Evolutionary conservation across 2,329 filamentous ascomycete genomes (phyloP).

Genomic region (Paracamarosporium sp.): DNA sequence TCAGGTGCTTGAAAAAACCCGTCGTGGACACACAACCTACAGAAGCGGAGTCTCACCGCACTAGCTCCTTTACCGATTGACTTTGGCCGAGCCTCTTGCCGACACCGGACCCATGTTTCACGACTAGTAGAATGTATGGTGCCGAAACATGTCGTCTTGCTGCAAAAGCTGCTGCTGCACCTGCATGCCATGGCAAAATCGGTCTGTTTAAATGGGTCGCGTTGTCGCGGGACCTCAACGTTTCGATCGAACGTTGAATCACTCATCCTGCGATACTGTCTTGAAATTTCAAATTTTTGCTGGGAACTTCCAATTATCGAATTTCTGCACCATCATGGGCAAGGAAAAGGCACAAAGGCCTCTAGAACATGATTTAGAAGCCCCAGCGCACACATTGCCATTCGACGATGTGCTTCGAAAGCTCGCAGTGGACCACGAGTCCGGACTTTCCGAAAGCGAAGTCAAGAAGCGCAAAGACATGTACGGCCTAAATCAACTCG

Average conservation of each 20-base stretch:
- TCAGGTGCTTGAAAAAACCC: neutral
- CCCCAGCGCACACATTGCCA: slow-evolving; percentile 68
- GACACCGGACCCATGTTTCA: too few relatives aligned
- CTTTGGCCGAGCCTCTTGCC: too few relatives aligned
- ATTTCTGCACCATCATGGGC: neutral
- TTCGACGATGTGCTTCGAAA: slow-evolving; percentile 60
- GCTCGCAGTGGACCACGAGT: slow-evolving; percentile 69
- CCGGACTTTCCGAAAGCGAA: slow-evolving; percentile 68
- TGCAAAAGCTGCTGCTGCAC: too few relatives aligned
- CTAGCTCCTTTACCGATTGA: neutral
- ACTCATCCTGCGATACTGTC: too few relatives aligned
- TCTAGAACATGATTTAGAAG: slow-evolving; percentile 6
- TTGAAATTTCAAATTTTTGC: too few relatives aligned
- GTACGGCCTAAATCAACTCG: slow-evolving; percentile 74
- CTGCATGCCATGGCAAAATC: too few relatives aligned
- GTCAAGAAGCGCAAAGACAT: slow-evolving; percentile 52
- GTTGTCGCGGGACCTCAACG: too few relatives aligned
- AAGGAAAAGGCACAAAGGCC: neutral
- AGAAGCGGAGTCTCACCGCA: neutral
- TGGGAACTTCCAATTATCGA: neutral
- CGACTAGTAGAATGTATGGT: too few relatives aligned
- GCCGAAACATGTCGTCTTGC: too few relatives aligned
- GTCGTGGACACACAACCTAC: neutral
- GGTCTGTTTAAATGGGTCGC: too few relatives aligned
- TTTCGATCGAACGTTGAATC: too few relatives aligned